These are phyloP conservation scores for Coniochaeta ligniaria DNA, from an alignment of 2,329 filamentous ascomycete species.

Conservation along the genomic window DNA sequence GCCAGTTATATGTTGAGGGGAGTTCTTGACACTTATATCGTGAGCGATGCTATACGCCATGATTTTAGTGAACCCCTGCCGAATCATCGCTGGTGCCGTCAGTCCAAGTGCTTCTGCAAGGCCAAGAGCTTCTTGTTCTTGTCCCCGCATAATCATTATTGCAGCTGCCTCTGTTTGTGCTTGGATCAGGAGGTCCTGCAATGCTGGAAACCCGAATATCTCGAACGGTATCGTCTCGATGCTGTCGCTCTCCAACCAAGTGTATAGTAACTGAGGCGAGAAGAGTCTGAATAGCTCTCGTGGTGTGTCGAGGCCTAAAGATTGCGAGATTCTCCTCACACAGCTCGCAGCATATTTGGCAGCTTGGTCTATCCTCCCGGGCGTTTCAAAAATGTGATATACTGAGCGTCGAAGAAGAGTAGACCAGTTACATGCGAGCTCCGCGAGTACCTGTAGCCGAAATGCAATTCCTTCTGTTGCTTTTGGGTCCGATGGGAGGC, in stretches of 20 bases:
- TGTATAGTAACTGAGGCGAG: slow-evolving; percentile 81
- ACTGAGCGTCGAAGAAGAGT: slow-evolving; percentile 80
- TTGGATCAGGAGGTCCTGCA: slow-evolving; percentile 62
- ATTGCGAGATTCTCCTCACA: slow-evolving; percentile 56
- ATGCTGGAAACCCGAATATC: slow-evolving; percentile 72
- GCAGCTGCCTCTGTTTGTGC: slow-evolving; percentile 72
- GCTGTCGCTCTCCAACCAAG: slow-evolving; percentile 67
- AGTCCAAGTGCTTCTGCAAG: slow-evolving; percentile 52
- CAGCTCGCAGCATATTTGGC: slow-evolving; percentile 66
- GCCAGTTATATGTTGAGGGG: slow-evolving; percentile 40
- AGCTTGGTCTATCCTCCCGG: slow-evolving; percentile 61
- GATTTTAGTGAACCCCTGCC: slow-evolving; percentile 65
- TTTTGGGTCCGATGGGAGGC: slow-evolving; percentile 64
- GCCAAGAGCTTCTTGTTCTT: slow-evolving; percentile 53
- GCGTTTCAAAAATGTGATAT: slow-evolving; percentile 90
- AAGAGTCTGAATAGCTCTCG: slow-evolving; percentile 76
- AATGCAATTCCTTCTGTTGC: slow-evolving; percentile 79
- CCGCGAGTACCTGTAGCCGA: slow-evolving; percentile 67
- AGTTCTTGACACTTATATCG: slow-evolving; percentile 49
- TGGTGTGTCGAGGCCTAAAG: slow-evolving; percentile 58
- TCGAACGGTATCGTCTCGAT: slow-evolving; percentile 70
- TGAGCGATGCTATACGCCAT: slow-evolving; percentile 79
- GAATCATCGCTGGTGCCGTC: slow-evolving; percentile 51
- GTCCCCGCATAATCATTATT: slow-evolving; percentile 74
- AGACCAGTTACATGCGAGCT: slow-evolving; percentile 75